Evolutionary conservation across 2,329 filamentous ascomycete species (phyloP), one percentile per base, ranked within the genome.

Genomic region (Paecilomyces fulvus): DNA sequence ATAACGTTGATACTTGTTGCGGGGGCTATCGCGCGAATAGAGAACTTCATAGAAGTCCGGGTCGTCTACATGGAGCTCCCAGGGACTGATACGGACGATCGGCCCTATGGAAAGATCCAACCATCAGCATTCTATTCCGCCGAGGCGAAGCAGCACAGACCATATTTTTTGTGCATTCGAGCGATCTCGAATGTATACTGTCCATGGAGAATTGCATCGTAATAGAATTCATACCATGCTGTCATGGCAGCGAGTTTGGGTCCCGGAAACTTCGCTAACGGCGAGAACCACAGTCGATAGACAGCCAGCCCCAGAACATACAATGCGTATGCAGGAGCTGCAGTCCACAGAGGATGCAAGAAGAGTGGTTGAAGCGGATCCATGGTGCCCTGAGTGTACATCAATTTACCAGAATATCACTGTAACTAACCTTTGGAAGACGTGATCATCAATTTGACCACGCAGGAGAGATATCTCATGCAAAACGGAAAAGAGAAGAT

Each of bases 21-120:
- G 64, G 0, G 67, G 67, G 23, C 61, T 64, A 46, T 66, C 63
- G 23, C 65, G 66, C 33, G 67, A 65, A 60, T 68, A 70, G 20
- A 69, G 58, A 9, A 61, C 59, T 49, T 70, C 65, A 51, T 66
- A 69, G 56, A 61, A 67, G 14, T 64, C 58, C 6, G 63, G 62
- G 51, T 71, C 68, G 23, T 63, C 61, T 58, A 70, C 63, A 53
- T 71, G 69, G n/a, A 71, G 57, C 55, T 70, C 68, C 51, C 62
- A 61, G 2, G 68, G 69, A 56, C 61, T 65, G 50, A 70, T 69
- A 30, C 69, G 67, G 21, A 70, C 65, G 46, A 71, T 70, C 3
- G 68, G 68, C 4, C 68, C 67, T 69, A n/a, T 20, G 8, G 14
- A 17, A 43, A n/a, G n/a, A 43, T 20, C 17, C 14, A 12, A 10